These are phyloP conservation scores for Antarctomyces pellizariae DNA, from an alignment of 495 filamentous ascomycete species.

Conservation along the genomic window DNA sequence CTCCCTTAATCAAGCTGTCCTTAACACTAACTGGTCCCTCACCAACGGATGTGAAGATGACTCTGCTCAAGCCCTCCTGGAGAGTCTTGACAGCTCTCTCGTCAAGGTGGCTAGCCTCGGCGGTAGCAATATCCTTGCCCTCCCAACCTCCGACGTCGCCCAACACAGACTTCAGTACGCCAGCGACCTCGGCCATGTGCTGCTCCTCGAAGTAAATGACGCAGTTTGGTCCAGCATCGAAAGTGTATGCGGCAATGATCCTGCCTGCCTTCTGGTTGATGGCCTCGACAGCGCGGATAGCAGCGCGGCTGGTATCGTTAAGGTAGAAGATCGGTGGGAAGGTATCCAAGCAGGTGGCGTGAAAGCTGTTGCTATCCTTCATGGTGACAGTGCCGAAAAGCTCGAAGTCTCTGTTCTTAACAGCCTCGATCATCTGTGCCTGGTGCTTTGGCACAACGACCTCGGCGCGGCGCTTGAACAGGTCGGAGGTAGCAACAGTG, in stretches of 20 bases:
- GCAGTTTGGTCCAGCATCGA: conserved; percentile 90
- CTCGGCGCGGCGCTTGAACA: conserved; percentile 52
- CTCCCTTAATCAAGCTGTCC: conserved; percentile 50
- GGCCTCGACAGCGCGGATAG: conserved; percentile 66
- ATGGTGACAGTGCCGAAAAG: conserved; percentile 80
- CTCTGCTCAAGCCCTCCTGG: conserved; percentile 56
- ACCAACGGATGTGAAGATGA: conserved; percentile 80
- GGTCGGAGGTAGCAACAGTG: conserved; percentile 63
- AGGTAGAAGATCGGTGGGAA: conserved; percentile 95
- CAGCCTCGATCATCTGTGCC: conserved; percentile 66
- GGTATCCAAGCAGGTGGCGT: conserved; percentile 83
- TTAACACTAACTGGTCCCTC: conserved; percentile 65
- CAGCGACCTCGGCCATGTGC: conserved; percentile 44
- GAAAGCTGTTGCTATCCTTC: conserved; percentile 91
- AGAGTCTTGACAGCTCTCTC: conserved; percentile 30
- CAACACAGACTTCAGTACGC: conserved; percentile 36
- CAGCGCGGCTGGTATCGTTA: conserved; percentile 73
- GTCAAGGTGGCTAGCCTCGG: conserved; percentile 29
- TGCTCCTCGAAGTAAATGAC: conserved; percentile 83
- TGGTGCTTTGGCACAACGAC: conserved; percentile 65
- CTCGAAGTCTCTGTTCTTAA: conserved; percentile 53
- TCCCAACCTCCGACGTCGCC: conserved; percentile 38
- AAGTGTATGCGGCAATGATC: conserved; percentile 78
- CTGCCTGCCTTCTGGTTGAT: conserved; percentile 57
- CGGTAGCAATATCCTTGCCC: conserved; percentile 20